These are phyloP conservation scores for Dendryphion nanum DNA, from an alignment of 2,329 filamentous ascomycete species.

Conservation along the genomic window DNA sequence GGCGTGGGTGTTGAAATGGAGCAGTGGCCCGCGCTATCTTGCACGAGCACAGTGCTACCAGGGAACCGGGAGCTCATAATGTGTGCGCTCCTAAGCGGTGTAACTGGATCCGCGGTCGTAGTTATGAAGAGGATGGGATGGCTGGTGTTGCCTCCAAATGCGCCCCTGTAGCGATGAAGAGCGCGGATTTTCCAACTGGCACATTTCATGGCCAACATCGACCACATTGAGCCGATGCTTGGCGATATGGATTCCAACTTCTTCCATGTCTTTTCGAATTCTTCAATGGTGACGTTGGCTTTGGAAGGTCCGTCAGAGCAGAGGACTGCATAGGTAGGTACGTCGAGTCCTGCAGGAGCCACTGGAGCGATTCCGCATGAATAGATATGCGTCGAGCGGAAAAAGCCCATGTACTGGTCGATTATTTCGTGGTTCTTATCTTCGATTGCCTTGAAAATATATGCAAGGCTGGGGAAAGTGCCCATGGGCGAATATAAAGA, in stretches of 20 bases:
- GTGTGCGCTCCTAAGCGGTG: constrained; percentile 50
- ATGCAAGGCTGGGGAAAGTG: constrained; percentile 34
- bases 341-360: not conserved
- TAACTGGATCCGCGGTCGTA: constrained; percentile 60
- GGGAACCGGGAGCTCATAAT: constrained; percentile 43
- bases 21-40: constrained; percentile 49
- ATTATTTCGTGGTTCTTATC: constrained; percentile 20
- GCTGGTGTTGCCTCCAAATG: constrained; percentile 41
- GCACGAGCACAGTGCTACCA: constrained; percentile 45
- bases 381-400: constrained; percentile 22
- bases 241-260: constrained; percentile 34
- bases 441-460: constrained; percentile 33
- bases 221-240: constrained; percentile 39
- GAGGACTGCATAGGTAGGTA: constrained; percentile 27
- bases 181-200: constrained; percentile 38
- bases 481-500: constrained; percentile 36
- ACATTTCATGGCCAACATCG: constrained; percentile 38
- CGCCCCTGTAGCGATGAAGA: constrained; percentile 28
- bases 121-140: constrained; percentile 59
- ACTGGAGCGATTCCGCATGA: constrained; percentile 25
- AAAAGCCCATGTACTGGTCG: constrained; percentile 18
- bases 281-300: constrained; percentile 16
- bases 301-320: constrained; percentile 43
- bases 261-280: constrained; percentile 36
- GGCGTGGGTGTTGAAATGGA: constrained; percentile 33